These are phyloP conservation scores for Cercospora zeae-maydis DNA, from an alignment of 2,329 filamentous ascomycete species.

Conservation along the genomic window DNA sequence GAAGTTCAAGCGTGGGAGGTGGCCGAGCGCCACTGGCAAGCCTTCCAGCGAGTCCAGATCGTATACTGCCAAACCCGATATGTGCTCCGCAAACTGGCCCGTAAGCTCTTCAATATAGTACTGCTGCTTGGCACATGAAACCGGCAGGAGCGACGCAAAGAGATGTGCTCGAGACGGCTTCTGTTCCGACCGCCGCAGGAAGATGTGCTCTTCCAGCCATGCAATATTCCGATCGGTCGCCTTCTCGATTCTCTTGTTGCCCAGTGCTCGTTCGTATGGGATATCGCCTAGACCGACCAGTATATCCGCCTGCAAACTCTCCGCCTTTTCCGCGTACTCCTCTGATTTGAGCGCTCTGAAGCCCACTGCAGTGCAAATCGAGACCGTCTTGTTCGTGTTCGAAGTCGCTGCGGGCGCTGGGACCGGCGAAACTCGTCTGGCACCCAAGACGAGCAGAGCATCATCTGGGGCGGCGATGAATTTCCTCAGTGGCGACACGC, in stretches of 20 bases:
- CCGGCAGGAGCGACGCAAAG: constrained; percentile 66
- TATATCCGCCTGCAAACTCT: constrained; percentile 72
- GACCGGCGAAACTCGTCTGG: constrained; percentile 74
- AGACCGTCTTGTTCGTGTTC: constrained; percentile 60
- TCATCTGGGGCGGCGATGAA: constrained; percentile 71
- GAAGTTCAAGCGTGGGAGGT: constrained; percentile 71
- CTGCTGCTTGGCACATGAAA: constrained; percentile 70
- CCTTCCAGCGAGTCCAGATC: constrained; percentile 66
- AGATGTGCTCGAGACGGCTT: constrained; percentile 46
- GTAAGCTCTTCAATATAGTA: constrained; percentile 74
- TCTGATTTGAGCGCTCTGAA: constrained; percentile 67
- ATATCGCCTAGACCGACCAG: constrained; percentile 73
- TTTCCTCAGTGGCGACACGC: constrained; percentile 61
- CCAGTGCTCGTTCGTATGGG: constrained; percentile 51
- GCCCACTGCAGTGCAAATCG: constrained; percentile 81
- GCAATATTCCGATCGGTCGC: constrained; percentile 83
- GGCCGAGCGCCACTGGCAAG: constrained; percentile 57
- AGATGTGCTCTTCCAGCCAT: constrained; percentile 70
- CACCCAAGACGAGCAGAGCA: constrained; percentile 66
- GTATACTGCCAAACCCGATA: constrained; percentile 75
- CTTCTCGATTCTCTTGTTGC: constrained; percentile 66
- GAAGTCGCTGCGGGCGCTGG: constrained; percentile 57
- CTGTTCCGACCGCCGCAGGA: constrained; percentile 7
- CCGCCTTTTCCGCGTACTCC: constrained; percentile 64
- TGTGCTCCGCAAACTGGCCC: constrained; percentile 54